Percentiles rank a stretch among this genome's conserved stretches.
phyloP scores from a whole-genome alignment of 2,329 filamentous ascomycete species.

The Anthostomella pinea region DNA sequence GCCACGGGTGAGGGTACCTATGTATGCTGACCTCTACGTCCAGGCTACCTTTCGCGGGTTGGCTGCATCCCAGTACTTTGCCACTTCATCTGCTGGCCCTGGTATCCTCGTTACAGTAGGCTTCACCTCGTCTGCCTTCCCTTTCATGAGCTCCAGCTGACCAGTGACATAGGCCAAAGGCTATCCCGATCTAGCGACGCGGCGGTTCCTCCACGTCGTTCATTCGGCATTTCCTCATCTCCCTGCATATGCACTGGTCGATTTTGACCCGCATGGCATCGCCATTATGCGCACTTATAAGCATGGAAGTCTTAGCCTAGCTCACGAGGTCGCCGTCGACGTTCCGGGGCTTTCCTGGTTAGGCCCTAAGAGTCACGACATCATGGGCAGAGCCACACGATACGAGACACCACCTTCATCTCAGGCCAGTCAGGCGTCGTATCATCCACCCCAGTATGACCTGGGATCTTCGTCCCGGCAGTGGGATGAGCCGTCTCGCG shows the following conservation, averaged over 20 bases:
- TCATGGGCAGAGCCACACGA: conserved; percentile 24
- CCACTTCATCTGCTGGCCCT: conserved; percentile 43
- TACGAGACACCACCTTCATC: no score
- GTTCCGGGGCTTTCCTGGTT: conserved; percentile 61
- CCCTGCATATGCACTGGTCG: conserved; percentile 63
- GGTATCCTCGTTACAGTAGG: conserved; percentile 68
- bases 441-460: conserved; percentile 2
- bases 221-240: conserved; percentile 45
- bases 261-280: conserved; percentile 75
- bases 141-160: conserved; percentile 3
- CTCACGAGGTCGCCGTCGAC: conserved; percentile 54
- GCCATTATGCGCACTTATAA: conserved; percentile 73
- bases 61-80: conserved; percentile 54
- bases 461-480: background rate
- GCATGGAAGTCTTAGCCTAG: conserved; percentile 60
- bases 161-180: conserved; percentile 64
- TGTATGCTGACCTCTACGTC: background rate
- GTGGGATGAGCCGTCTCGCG: background rate
- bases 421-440: background rate
- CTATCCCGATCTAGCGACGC: conserved; percentile 72
- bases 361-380: conserved; percentile 51
- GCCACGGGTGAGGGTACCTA: background rate
- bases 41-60: conserved; percentile 75
- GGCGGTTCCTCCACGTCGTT: conserved; percentile 59
- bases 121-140: background rate